Percentiles rank a stretch among this genome's conserved stretches.
phyloP scores from a whole-genome alignment of 305 asterid species.

The Caryopteris hybrid region DNA sequence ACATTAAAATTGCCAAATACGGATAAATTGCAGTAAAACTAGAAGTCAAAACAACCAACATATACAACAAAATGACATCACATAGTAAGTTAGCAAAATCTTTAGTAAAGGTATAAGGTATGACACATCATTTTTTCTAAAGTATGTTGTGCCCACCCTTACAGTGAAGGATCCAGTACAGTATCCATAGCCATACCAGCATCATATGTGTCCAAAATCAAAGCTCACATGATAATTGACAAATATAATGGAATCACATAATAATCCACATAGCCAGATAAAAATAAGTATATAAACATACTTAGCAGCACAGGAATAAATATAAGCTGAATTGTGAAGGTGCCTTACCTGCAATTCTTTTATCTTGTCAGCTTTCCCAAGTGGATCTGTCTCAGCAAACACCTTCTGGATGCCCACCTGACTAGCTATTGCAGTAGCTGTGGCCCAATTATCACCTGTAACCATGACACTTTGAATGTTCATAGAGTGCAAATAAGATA shows the following conservation, averaged over 20 bases:
- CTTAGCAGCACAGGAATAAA: neutral
- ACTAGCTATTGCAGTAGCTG: constrained; percentile 75
- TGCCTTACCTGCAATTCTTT: constrained; percentile 76
- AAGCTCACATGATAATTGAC: neutral
- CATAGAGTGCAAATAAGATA: constrained; percentile 74
- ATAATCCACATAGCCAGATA: neutral
- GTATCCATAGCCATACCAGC: neutral
- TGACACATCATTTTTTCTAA: no score
- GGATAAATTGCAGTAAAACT: neutral
- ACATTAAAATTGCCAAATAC: no score
- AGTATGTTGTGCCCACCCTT: neutral
- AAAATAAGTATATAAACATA: neutral
- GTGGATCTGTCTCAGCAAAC: constrained; percentile 94
- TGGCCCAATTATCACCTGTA: constrained; percentile 99
- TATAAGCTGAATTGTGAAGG: neutral
- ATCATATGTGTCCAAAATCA: neutral
- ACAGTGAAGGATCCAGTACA: neutral
- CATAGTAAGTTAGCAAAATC: neutral
- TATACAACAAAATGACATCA: neutral
- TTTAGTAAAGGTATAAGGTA: neutral
- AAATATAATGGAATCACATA: neutral
- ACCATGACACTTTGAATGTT: constrained; percentile 76
- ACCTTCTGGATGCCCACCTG: constrained; percentile 84
- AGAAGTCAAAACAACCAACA: neutral
- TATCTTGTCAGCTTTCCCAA: constrained; percentile 90